Base-by-base conservation (phyloP, 495 filamentous ascomycete genomes). In the Penicillium coffeae region DNA sequence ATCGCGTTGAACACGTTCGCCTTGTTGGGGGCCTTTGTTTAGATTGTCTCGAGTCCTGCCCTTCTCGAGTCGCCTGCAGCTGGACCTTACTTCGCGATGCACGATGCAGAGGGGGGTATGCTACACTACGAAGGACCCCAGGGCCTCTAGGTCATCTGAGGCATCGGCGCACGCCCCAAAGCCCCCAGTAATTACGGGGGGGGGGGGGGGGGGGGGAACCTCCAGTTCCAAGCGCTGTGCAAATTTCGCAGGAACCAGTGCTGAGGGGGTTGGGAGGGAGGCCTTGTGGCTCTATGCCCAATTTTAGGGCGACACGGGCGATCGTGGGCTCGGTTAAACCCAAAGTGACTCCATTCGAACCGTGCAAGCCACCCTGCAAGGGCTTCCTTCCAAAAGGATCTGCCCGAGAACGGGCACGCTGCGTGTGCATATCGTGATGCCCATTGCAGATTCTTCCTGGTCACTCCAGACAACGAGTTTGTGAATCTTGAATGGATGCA, bases 21-120 rank as follows among this genome's bases (percentile, higher is more conserved):
- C 19, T 47, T 32, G 45, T 25, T 38, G 37, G 16, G 25, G 14
- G n/a, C 15, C 2, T 48, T 58, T 61, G 55, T 61, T 61, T 61
- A 55, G 55, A 62, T 62, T 45, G 51, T 53, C 55, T 53, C 43
- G 42, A 61, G 51, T 59, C 48, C 45, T 62, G 43, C 52, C 58
- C 42, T 36, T 42, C 33, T 21, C 2, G 45, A 38, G 16, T 16
- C 48, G 50, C 48, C 48, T 55, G 38, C 25, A 30, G 33, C 30
- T 33, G 57, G 54, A 46, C 58, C 58, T 62, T 62, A 49, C 58
- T 59, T 62, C n/a, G n/a, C n/a, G 42, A 54, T 48, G 58, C 58
- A 56, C 40, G 41, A 47, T 52, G 56, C 54, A 43, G 15, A 27
- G 32, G 18, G 16, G n/a, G n/a, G n/a, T n/a, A n/a, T n/a, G n/a